A percentile compares a stretch with the other conserved stretches of the same genome.
These are phyloP conservation scores for Rhynchosporium secalis DNA, from an alignment of 2,329 filamentous ascomycete genomes.

Conservation along the genomic window DNA sequence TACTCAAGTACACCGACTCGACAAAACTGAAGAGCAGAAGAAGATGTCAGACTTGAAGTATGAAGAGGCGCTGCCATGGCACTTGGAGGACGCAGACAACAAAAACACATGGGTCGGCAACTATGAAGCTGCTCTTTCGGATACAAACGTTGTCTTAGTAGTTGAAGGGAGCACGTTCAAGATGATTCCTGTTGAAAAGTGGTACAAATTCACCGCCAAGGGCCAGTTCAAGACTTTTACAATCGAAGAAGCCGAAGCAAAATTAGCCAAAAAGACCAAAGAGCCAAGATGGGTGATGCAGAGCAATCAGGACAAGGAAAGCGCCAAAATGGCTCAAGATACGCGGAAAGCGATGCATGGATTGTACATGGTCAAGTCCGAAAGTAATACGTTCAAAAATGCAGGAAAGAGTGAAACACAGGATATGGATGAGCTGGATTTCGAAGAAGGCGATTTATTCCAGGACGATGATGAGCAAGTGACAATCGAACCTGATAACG, in stretches of 20 bases:
- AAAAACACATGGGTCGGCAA: conserved; percentile 92
- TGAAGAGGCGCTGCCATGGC: conserved; percentile 94
- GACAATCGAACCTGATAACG: conserved; percentile 73
- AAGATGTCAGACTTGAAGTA: conserved; percentile 75
- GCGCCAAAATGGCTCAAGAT: conserved; percentile 57
- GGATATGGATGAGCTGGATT: conserved; percentile 69
- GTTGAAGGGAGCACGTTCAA: conserved; percentile 70
- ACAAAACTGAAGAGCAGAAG: conserved; percentile 67
- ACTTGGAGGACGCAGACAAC: conserved; percentile 92
- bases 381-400: conserved; percentile 63
- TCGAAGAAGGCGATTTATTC: conserved; percentile 71
- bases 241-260: conserved; percentile 81
- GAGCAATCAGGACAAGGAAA: conserved; percentile 58
- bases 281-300: conserved; percentile 80
- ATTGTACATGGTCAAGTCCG: conserved; percentile 60
- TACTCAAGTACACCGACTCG: conserved; percentile 80
- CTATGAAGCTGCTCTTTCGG: conserved; percentile 85
- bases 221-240: conserved; percentile 76
- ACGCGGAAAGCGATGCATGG: conserved; percentile 54
- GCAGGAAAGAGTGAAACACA: conserved; percentile 63
- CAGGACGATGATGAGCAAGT: conserved; percentile 84
- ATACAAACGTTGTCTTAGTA: conserved; percentile 78
- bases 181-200: conserved; percentile 92
- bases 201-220: conserved; percentile 84
- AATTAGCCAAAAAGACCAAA: conserved; percentile 76